Evolutionary conservation across 768 basidiomycete species (phyloP), one percentile per base, ranked within the genome.

Genomic region (Hygrophorus pudorinus): DNA sequence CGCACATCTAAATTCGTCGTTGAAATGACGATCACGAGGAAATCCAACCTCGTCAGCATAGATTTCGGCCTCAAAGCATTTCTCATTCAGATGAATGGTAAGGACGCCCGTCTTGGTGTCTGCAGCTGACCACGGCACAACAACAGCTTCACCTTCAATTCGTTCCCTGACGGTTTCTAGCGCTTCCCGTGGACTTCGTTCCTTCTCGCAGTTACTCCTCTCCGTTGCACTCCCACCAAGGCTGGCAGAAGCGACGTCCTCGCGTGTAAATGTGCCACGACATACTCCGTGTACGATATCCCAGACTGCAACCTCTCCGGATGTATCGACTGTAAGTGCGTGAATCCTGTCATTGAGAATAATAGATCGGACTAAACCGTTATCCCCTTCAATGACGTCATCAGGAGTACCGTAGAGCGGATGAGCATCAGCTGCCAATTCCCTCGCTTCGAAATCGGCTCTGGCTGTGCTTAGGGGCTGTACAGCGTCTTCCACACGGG

Each of bases 71-170:
- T 98, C 93, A 58, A 97, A 98, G 47, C 82, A 89, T 38, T 78
- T 72, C 52, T 96, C 91, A 37, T 76, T 85, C 36, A 99, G 53
- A 61, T 96, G 89, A 3, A 98, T 77, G 2, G 85, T 82, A 48
- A 99, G 67, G 17, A 89, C 76, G 5, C 94, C 94, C 6, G 83
- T 81, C 60, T 87, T 85, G 4, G 92, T 94, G 61, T 97, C 94
- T 20, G 87, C 82, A 12, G 73, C 74, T 31, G 86, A 84, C 94
- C 94, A 99, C 10, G 80, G 66, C 18, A 79, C 67, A 7, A 88
- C 79, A 21, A 87, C 81, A 0, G 86, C 89, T 58, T 98, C 91
- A 21, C 94, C 93, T 56, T 99, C 96, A n/a, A 98, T 86, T 31
- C 87, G 68, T 56, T 90, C 89, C 46, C 83, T 72, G 14, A 97